These are phyloP conservation scores for Mitragyna speciosa DNA, from an alignment of 257 asterid genomes.

Conservation along the genomic window DNA sequence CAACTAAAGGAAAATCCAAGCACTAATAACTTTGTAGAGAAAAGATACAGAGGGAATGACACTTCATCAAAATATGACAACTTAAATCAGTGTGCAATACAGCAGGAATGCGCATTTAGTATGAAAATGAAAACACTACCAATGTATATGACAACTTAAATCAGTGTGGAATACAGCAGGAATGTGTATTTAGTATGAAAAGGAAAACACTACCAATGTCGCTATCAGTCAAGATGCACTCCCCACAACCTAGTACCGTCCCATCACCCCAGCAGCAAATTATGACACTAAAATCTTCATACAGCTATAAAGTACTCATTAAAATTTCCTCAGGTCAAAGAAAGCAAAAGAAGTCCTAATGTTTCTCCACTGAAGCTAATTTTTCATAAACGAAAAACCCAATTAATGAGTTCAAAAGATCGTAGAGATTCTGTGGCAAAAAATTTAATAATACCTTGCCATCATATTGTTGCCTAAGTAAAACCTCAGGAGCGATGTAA, in stretches of 20 bases:
- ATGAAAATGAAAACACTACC: neutral
- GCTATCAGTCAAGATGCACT: neutral
- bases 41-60: neutral
- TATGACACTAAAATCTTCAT: neutral
- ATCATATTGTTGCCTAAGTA: conserved; percentile 73
- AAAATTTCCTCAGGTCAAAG: neutral
- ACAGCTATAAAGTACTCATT: neutral
- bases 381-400: neutral
- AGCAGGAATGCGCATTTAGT: neutral
- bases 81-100: neutral
- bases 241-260: neutral
- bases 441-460: conserved; percentile 59
- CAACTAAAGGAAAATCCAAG: neutral
- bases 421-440: neutral
- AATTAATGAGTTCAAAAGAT: neutral
- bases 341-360: neutral
- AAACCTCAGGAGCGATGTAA: conserved; percentile 87
- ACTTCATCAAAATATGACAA: neutral
- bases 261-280: neutral
- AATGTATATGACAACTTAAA: too few species aligned
- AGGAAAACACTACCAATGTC: neutral
- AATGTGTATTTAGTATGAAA: neutral
- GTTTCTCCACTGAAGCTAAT: neutral
- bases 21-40: neutral
- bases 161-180: neutral